Conservation (phyloP, 805 yeast species). For the Wickerhamiella allomyrinae region DNA sequence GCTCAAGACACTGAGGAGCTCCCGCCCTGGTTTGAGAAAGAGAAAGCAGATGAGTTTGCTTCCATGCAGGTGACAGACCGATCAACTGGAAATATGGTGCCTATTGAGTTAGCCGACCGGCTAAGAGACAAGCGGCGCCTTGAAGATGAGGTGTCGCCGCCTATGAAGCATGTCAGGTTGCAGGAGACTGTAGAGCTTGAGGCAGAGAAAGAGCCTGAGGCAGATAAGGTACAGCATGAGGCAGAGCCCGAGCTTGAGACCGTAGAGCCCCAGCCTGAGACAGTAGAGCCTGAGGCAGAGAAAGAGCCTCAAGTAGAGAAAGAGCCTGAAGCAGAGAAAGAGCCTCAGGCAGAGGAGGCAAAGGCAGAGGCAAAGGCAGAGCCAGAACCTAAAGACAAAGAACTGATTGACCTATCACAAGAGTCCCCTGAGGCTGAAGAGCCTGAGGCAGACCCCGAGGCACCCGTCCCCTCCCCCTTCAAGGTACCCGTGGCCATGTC, state of each 20-base stretch:
- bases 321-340: background rate
- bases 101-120: background rate
- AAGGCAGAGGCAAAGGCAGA: background rate
- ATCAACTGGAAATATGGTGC: background rate
- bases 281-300: background rate
- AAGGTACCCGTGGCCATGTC: background rate
- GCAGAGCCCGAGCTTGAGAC: too few relatives aligned
- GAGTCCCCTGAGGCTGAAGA: background rate
- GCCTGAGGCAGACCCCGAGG: background rate
- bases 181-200: too few relatives aligned
- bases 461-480: background rate
- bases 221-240: too few relatives aligned
- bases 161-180: too few relatives aligned
- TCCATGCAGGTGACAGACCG: slow-evolving; percentile 6
- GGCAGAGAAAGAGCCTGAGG: too few relatives aligned
- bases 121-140: background rate
- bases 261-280: too few relatives aligned
- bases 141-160: too few relatives aligned
- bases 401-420: too few relatives aligned
- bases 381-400: too few relatives aligned
- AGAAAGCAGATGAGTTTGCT: slow-evolving; percentile 2
- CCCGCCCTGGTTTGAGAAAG: slow-evolving; percentile 10
- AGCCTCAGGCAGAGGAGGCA: background rate
- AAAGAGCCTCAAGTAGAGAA: background rate
- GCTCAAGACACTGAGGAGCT: slow-evolving; percentile 1